Evolutionary conservation across 2,329 filamentous ascomycete genomes (phyloP).

Genomic region (Penicillium sp.): DNA sequence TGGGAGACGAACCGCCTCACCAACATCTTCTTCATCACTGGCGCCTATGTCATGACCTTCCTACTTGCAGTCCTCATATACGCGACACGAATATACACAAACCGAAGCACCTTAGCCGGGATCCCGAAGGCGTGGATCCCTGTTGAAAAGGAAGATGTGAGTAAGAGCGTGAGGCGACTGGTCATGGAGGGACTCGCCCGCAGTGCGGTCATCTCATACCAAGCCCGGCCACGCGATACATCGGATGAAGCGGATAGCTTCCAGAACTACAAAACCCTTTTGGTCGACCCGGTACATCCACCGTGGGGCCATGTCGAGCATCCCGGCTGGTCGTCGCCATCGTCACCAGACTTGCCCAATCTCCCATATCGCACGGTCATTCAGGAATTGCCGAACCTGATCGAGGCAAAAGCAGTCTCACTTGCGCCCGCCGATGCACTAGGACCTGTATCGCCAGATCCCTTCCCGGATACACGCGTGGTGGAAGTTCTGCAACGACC

Average conservation of each 20-base stretch:
- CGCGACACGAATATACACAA: conserved; percentile 79
- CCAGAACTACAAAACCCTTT: conserved; percentile 31
- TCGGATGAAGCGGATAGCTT: conserved; percentile 39
- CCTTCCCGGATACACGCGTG: conserved; percentile 62
- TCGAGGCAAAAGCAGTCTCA: conserved; percentile 90
- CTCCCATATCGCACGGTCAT: conserved; percentile 82
- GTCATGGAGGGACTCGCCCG: conserved; percentile 69
- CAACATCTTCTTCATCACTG: conserved; percentile 79
- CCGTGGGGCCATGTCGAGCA: conserved; percentile 85
- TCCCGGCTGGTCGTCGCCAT: conserved; percentile 82
- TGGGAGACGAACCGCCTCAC: conserved; percentile 64
- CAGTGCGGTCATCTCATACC: conserved; percentile 78
- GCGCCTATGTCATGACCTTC: conserved; percentile 71
- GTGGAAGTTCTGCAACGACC: conserved; percentile 70
- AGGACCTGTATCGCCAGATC: conserved; percentile 40
- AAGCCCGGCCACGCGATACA: conserved; percentile 66
- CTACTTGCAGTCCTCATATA: conserved; percentile 74
- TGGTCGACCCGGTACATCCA: conserved; percentile 46
- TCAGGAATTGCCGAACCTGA: conserved; percentile 78
- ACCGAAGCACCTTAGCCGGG: conserved; percentile 70
- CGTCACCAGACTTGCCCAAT: conserved; percentile 69
- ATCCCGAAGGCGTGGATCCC: conserved; percentile 89
- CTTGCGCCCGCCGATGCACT: conserved; percentile 64
- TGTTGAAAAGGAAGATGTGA: conserved; percentile 79
- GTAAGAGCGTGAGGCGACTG: conserved; percentile 70